Evolutionary conservation across 805 yeast genomes (phyloP), one percentile per base, ranked within the genome.

Genomic region (Saturnispora besseyi): DNA sequence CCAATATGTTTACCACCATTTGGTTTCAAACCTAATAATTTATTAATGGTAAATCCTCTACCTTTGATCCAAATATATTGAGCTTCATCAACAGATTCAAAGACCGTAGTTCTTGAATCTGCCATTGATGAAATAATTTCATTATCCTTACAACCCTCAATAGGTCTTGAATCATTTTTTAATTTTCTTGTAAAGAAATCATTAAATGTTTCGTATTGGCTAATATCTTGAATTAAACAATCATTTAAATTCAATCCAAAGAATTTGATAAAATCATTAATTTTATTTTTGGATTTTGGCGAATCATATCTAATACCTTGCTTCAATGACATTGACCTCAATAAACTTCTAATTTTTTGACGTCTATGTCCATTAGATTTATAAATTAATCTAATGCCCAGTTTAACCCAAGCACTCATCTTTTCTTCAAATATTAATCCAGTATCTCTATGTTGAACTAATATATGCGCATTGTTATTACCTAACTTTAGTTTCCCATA

Each of bases 381-480:
- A 65, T 91, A 91, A 2, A 91, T 69, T 41, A 91, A 66, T 41
- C 96, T 66, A 48, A 91, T 91, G 0, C 98, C 99, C 34, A 93
- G 62, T 45, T 96, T 73, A 10, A 93, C 93, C 59, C 87, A 87
- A 1, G 86, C 79, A 51, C 90, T 82, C 86, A 93, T 91, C 59
- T 88, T 88, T 59, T 91, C 99, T 62, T 91, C 98, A 60, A 85
- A 66, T n/a, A 91, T 79, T 43, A 87, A 76, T 0, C 99, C 99
- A 0, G 96, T 83, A 15, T 76, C 72, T 53, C 99, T 73, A 63
- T 93, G 97, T 64, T 93, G 98, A 2, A 91, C 97, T 45, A 93
- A 70, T 30, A 93, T 91, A 61, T 91, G 91, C 9, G 97, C 99
- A 44, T 95, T 88, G 61, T 91, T 87, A 24, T 83, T 81, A 2